Conservation (phyloP, 805 yeast genomes). For the Kodamaea neixiangensis region DNA sequence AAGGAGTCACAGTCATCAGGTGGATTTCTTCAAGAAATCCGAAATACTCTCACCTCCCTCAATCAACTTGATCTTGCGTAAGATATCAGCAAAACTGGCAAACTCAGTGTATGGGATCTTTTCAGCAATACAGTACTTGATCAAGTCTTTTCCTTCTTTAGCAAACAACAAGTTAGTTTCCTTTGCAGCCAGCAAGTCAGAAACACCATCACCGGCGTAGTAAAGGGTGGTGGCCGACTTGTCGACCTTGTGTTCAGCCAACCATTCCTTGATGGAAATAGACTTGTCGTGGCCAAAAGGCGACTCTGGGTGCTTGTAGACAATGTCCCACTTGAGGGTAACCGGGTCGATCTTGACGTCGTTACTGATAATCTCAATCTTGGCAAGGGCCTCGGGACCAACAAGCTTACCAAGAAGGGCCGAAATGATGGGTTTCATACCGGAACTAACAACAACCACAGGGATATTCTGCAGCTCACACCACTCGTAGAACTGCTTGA, state of each 20-base stretch:
- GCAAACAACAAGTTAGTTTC: constrained; percentile 95
- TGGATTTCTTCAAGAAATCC: constrained; percentile 13
- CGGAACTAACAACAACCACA: constrained; percentile 83
- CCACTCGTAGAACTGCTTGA: constrained; percentile 79
- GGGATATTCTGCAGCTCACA: constrained; percentile 73
- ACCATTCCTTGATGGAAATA: constrained; percentile 62
- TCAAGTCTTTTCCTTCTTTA: constrained; percentile 86
- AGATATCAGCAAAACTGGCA: constrained; percentile 72
- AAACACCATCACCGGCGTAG: constrained; percentile 97
- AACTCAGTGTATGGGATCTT: constrained; percentile 84
- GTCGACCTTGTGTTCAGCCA: constrained; percentile 29
- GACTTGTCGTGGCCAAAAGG: constrained; percentile 96
- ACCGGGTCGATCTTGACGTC: constrained; percentile 56
- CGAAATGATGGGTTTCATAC: constrained; percentile 89
- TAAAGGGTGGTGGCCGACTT: constrained; percentile 47
- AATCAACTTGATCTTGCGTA: constrained; percentile 57
- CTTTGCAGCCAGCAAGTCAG: constrained; percentile 91
- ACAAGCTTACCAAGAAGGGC: constrained; percentile 73
- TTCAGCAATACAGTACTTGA: constrained; percentile 79
- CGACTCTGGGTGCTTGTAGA: constrained; percentile 77
- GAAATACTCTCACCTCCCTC: constrained; percentile 20
- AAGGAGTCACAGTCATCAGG: too few relatives aligned
- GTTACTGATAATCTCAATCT: constrained; percentile 57
- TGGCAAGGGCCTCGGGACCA: constrained; percentile 65
- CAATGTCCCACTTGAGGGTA: constrained; percentile 76